Base-by-base conservation (phyloP, 129 eudicot species). In the Chrysanthemum makinoi region DNA sequence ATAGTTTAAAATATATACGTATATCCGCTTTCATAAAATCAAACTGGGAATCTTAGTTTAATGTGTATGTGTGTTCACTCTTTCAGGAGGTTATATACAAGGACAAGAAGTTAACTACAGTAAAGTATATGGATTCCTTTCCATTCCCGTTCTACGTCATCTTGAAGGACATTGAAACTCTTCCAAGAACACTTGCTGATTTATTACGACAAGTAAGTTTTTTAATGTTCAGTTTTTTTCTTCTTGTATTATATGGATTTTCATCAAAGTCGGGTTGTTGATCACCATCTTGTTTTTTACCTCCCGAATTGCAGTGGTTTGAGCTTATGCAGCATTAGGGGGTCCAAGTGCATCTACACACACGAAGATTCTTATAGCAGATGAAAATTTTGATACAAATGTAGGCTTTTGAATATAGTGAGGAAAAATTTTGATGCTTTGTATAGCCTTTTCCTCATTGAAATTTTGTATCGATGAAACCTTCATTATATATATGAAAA, bases 181-280 rank as follows among this genome's bases (percentile, higher is more conserved):
- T 95, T 79, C 99, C 99, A 18, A 81, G 91, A 77, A 95, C 99
- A 4, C 94, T 95, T 16, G 96, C 96, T 49, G 99, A 95, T 82
- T 82, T 95, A 62, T 65, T 95, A 75, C 83, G 99, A 95, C 99
- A 95, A 76, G 99, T 90, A 77, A 77, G 84, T 26, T 6, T 48
- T 67, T 12, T 3, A 26, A 17, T 15, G 55, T 3, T 4, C 6
- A 22, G 4, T 1, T 11, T 43, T 69, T 48, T 54, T 39, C 14
- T 71, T 26, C 22, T 5, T 49, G 4, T 55, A 33, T 58, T 1
- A 2, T 54, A 6, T 28, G 16, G 15, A 11, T 74, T 26, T 3
- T 65, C 64, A 6, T 24, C 30, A 8, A 18, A 18, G 18, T 14
- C 17, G 10, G 24, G 43, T 33, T 35, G 51, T 67, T 65, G 50